Evolutionary conservation across 345 rosid species (phyloP).

Genomic region (Xanthoceras sorbifolium): DNA sequence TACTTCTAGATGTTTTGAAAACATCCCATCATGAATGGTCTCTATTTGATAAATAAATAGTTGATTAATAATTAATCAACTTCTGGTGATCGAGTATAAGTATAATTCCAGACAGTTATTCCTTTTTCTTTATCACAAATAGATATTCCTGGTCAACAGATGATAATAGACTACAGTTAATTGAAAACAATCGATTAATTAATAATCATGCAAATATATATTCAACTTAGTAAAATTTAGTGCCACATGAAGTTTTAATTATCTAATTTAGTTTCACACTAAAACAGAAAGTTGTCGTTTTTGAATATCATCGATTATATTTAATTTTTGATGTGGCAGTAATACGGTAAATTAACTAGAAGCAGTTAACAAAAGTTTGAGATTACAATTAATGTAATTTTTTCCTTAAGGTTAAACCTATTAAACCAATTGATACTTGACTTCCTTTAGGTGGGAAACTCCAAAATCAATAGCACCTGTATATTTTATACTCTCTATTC

Average conservation of each 20-base stretch:
- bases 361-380: not conserved
- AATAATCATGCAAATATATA: not conserved
- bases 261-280: not conserved
- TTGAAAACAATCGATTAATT: not conserved
- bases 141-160: not conserved
- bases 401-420: not conserved
- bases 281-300: not conserved
- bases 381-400: not conserved
- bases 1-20: not conserved
- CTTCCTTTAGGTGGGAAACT: constrained; percentile 1
- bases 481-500: not conserved
- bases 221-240: not conserved
- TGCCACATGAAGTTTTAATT: not conserved
- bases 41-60: constrained; percentile 1
- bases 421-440: not conserved
- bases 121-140: not conserved
- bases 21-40: not conserved
- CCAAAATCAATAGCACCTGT: not conserved
- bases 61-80: not conserved
- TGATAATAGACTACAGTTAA: not conserved
- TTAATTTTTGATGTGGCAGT: not conserved
- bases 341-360: not conserved
- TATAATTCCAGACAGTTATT: not conserved
- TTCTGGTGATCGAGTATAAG: not conserved
- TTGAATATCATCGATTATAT: not conserved